phyloP scores from a whole-genome alignment of 1,139 yeast genomes.

The Debaryomyces fabryi region DNA sequence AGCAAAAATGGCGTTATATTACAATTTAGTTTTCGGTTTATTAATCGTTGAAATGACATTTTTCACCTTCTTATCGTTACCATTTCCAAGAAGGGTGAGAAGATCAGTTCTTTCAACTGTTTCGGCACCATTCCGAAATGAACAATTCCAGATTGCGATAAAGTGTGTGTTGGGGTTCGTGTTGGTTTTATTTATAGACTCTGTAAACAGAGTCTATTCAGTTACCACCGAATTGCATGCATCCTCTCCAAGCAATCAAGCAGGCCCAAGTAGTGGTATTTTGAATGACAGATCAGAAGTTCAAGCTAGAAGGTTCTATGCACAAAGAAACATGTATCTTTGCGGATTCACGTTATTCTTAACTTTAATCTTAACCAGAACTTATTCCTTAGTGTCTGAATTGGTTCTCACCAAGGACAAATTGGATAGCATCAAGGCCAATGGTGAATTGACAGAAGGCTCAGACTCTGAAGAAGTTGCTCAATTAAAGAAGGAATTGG shows the following conservation, averaged over 20 bases:
- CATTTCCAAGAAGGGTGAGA: conserved; percentile 77
- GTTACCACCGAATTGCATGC: conserved; percentile 65
- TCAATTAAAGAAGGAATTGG: conserved; percentile 56
- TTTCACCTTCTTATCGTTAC: conserved; percentile 80
- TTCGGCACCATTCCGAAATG: conserved; percentile 69
- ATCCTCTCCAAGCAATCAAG: conserved; percentile 21
- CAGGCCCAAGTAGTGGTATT: conserved; percentile 24
- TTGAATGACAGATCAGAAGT: conserved; percentile 70
- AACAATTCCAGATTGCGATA: conserved; percentile 73
- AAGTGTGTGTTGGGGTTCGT: conserved; percentile 87
- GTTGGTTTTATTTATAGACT: conserved; percentile 80
- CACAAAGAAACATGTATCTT: conserved; percentile 95
- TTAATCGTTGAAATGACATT: conserved; percentile 78
- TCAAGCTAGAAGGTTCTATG: conserved; percentile 89
- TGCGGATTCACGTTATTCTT: conserved; percentile 94
- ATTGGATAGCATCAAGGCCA: conserved; percentile 51
- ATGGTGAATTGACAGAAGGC: conserved; percentile 18
- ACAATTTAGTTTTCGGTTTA: conserved; percentile 72
- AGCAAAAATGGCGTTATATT: conserved; percentile 67
- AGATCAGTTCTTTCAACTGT: conserved; percentile 65
- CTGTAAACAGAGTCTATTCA: conserved; percentile 79
- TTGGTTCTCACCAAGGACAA: conserved; percentile 62
- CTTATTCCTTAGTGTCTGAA: conserved; percentile 81
- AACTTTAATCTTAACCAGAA: conserved; percentile 81
- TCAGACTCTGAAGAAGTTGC: conserved; percentile 43